Percentiles rank a stretch among this genome's conserved stretches.
phyloP scores from a whole-genome alignment of 352 stramenopile species.

The Phytophthora constricta region DNA sequence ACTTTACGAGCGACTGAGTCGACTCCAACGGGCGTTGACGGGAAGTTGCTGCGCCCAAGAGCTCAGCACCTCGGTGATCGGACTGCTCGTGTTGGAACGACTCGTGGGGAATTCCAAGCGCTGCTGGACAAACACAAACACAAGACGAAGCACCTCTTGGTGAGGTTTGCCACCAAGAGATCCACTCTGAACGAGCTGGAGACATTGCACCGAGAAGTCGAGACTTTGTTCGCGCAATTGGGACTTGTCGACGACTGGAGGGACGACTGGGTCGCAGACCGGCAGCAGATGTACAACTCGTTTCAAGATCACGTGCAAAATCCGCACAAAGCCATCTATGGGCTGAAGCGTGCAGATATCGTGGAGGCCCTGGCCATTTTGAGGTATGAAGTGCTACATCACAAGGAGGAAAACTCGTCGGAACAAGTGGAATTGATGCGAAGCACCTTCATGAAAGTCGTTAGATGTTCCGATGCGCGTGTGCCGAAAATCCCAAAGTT shows the following conservation, averaged over 20 bases:
- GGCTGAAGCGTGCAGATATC: slow-evolving; percentile 8
- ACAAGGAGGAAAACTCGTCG: slow-evolving; percentile 16
- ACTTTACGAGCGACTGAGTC: slow-evolving; percentile 7
- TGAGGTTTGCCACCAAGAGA: slow-evolving; percentile 30
- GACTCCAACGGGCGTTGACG: neutral
- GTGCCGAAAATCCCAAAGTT: slow-evolving; percentile 34
- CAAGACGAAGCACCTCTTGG: slow-evolving; percentile 21
- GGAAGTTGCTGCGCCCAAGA: slow-evolving; percentile 12
- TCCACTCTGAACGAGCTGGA: slow-evolving; percentile 16
- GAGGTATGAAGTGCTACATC: slow-evolving; percentile 32
- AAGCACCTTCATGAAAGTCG: slow-evolving; percentile 15
- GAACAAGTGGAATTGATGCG: slow-evolving; percentile 19
- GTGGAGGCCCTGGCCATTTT: slow-evolving; percentile 28
- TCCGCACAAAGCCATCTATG: neutral
- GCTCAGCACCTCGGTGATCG: neutral
- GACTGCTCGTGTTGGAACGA: slow-evolving; percentile 1
- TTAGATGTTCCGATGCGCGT: slow-evolving; percentile 18
- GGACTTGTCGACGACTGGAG: slow-evolving; percentile 16
- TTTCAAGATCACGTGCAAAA: slow-evolving; percentile 10
- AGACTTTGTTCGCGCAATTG: slow-evolving; percentile 11
- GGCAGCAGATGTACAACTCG: slow-evolving; percentile 12
- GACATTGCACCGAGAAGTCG: slow-evolving; percentile 9
- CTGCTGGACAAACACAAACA: slow-evolving; percentile 19
- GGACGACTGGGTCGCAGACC: slow-evolving; percentile 2
- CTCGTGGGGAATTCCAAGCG: slow-evolving; percentile 14